phyloP scores from a whole-genome alignment of 2,329 filamentous ascomycete genomes.

The Teratosphaeria pseudoeucalypti region DNA sequence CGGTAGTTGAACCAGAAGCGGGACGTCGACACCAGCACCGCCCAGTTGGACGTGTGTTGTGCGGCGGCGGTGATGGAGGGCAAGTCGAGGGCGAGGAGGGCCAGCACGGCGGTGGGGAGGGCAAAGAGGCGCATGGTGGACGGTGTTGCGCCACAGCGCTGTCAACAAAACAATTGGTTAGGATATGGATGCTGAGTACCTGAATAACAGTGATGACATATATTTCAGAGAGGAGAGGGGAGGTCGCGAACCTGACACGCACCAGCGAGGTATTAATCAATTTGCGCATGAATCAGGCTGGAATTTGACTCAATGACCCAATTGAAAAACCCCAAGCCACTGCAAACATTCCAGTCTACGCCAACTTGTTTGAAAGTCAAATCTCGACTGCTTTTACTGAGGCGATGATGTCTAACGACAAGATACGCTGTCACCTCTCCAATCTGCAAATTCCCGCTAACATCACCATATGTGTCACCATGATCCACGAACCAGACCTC shows the following conservation, averaged over 20 bases:
- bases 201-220: not conserved
- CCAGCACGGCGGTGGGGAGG: slow-evolving; percentile 18
- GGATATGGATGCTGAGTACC: not conserved
- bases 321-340: too few relatives aligned
- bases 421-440: too few relatives aligned
- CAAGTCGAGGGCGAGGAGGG: slow-evolving; percentile 11
- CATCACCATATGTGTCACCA: too few relatives aligned
- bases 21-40: slow-evolving; percentile 94
- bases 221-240: not conserved
- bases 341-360: too few relatives aligned
- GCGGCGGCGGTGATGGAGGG: slow-evolving; percentile 45
- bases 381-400: too few relatives aligned
- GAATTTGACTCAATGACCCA: too few relatives aligned
- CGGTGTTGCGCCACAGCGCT: not conserved
- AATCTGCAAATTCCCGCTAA: too few relatives aligned
- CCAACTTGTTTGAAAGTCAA: too few relatives aligned
- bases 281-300: too few relatives aligned
- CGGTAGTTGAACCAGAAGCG: slow-evolving; percentile 99
- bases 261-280: too few relatives aligned
- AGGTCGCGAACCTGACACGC: not conserved
- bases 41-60: slow-evolving; percentile 92
- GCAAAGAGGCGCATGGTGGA: slow-evolving; percentile 16
- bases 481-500: too few relatives aligned
- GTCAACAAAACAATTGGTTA: not conserved
- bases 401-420: too few relatives aligned